Evolutionary conservation across 352 stramenopile genomes (phyloP).

Genomic region (Pythium rishiriense): DNA sequence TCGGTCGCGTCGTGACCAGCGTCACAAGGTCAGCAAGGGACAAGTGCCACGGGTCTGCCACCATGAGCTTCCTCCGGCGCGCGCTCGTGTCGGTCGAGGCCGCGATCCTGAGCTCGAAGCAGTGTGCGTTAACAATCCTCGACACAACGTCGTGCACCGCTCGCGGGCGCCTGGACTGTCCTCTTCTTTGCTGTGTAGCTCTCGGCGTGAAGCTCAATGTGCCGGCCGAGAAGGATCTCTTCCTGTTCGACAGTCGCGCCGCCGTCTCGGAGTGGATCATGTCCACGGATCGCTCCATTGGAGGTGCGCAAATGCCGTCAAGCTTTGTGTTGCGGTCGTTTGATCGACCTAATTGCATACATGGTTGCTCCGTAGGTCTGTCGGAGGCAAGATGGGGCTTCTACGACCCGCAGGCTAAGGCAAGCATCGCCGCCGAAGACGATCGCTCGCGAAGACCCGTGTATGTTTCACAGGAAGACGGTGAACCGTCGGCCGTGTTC

Average conservation of each 20-base stretch:
- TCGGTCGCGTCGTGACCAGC: slow-evolving; percentile 2
- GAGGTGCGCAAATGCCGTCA: slow-evolving; percentile 48
- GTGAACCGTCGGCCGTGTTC: slow-evolving; percentile 65
- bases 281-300: slow-evolving; percentile 79
- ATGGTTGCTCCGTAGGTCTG: slow-evolving; percentile 20
- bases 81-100: slow-evolving; percentile 74
- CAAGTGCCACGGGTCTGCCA: slow-evolving; percentile 3
- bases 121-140: slow-evolving; percentile 42
- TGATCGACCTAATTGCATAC: neutral
- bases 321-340: neutral
- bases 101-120: slow-evolving; percentile 77
- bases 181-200: too few relatives aligned
- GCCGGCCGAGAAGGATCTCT: slow-evolving; percentile 73
- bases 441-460: slow-evolving; percentile 10
- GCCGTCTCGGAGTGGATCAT: slow-evolving; percentile 59
- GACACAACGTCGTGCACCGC: neutral
- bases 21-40: slow-evolving; percentile 3
- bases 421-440: neutral
- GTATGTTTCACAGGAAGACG: slow-evolving; percentile 52
- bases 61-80: slow-evolving; percentile 75
- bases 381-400: slow-evolving; percentile 75
- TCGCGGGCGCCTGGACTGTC: too few relatives aligned
- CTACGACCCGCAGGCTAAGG: slow-evolving; percentile 39
- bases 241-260: slow-evolving; percentile 65
- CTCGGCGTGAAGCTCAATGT: slow-evolving; percentile 77